Evolutionary conservation across 208 protist species (phyloP).

Genomic region (Herpetomonas tarakana): DNA sequence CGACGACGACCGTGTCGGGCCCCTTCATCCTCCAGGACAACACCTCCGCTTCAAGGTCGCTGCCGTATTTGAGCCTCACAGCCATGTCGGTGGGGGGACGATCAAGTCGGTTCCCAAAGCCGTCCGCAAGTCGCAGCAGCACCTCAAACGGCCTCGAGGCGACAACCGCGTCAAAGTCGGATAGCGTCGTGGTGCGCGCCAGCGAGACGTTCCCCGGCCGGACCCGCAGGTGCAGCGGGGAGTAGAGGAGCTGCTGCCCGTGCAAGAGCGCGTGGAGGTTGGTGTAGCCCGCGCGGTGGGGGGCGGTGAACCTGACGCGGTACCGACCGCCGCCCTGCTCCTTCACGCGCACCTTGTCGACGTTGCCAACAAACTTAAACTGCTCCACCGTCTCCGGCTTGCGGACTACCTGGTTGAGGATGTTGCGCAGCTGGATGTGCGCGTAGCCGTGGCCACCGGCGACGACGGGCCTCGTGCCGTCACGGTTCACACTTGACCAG

Average conservation of each 20-base stretch:
- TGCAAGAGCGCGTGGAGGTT: constrained; percentile 53
- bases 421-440: constrained; percentile 27
- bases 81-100: background rate
- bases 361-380: constrained; percentile 38
- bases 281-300: constrained; percentile 36
- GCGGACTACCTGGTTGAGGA: constrained; percentile 27
- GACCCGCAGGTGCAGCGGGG: constrained; percentile 53
- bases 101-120: constrained; percentile 41
- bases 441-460: constrained; percentile 15
- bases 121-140: constrained; percentile 34
- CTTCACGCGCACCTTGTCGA: constrained; percentile 15
- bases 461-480: constrained; percentile 13
- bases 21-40: background rate
- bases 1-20: constrained; percentile 11
- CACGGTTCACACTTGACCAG: constrained; percentile 38
- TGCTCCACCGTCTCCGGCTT: constrained; percentile 20
- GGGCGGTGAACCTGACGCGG: constrained; percentile 37
- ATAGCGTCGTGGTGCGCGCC: constrained; percentile 21
- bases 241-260: constrained; percentile 63
- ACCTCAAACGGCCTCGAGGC: constrained; percentile 53
- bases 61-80: constrained; percentile 8
- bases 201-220: constrained; percentile 30
- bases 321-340: constrained; percentile 32
- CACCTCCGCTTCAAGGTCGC: constrained; percentile 5
- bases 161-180: constrained; percentile 52